A percentile compares a stretch with the other conserved stretches of the same genome.
These are phyloP conservation scores for Boletus pseudo-olivaceus DNA, from an alignment of 768 basidiomycete species.

Conservation along the genomic window DNA sequence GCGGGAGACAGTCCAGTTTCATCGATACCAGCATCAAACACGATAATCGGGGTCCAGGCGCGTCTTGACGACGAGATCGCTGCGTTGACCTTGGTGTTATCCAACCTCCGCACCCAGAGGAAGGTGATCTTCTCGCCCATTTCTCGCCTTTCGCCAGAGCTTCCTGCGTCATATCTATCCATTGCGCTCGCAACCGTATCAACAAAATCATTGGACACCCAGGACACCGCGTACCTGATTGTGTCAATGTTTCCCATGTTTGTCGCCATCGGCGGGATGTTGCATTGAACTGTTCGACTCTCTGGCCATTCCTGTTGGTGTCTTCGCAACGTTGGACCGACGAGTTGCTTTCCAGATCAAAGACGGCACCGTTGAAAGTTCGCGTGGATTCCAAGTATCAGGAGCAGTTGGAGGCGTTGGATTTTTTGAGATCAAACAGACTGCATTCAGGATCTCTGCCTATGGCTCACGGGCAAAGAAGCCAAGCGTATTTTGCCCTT, in stretches of 20 bases:
- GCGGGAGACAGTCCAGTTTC: too few relatives aligned
- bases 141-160: conserved; percentile 21
- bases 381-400: conserved; percentile 27
- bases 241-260: conserved; percentile 23
- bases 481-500: conserved; percentile 25
- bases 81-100: conserved; percentile 9
- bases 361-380: conserved; percentile 32
- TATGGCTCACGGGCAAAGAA: conserved; percentile 19
- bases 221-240: conserved; percentile 11
- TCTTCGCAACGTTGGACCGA: conserved; percentile 35
- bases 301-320: conserved; percentile 40
- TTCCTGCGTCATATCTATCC: conserved; percentile 23
- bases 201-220: not conserved
- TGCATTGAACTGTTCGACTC: conserved; percentile 36
- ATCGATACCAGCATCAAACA: too few relatives aligned
- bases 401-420: conserved; percentile 21
- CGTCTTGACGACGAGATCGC: conserved; percentile 20
- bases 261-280: conserved; percentile 42
- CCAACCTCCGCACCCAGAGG: conserved; percentile 15
- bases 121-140: conserved; percentile 19
- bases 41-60: too few relatives aligned
- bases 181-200: not conserved
- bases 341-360: conserved; percentile 45
- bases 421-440: conserved; percentile 33
- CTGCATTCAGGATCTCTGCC: conserved; percentile 34